phyloP scores from a whole-genome alignment of 148 eudicot genomes.

The Rhododendron griersonianum region DNA sequence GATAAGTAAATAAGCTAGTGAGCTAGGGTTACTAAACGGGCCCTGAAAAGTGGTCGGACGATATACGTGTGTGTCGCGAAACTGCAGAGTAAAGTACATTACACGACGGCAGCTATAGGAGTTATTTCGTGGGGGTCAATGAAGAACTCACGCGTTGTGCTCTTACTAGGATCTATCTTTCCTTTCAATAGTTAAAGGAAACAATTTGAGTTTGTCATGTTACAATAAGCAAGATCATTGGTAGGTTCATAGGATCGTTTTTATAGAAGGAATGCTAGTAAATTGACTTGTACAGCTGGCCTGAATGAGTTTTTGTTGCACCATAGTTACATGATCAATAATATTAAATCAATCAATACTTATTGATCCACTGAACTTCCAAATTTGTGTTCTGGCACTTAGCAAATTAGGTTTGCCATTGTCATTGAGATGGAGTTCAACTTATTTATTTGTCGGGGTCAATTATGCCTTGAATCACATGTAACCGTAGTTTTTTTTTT shows the following conservation, averaged over 20 bases:
- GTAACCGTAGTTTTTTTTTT: neutral
- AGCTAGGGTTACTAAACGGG: neutral
- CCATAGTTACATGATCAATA: neutral
- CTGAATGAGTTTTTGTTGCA: neutral
- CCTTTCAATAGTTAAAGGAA: neutral
- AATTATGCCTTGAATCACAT: neutral
- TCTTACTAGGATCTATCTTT: too few relatives aligned
- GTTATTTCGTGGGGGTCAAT: neutral
- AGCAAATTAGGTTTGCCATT: neutral
- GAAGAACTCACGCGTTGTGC: neutral
- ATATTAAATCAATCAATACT: neutral
- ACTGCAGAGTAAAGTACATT: neutral
- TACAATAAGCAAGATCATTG: neutral
- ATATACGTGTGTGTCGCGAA: neutral
- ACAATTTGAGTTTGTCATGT: neutral
- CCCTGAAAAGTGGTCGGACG: neutral
- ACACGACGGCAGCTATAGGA: neutral
- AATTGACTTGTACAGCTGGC: neutral
- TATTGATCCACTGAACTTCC: neutral
- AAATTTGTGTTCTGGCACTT: neutral
- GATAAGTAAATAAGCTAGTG: neutral
- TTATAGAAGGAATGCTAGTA: neutral
- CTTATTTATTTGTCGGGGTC: neutral
- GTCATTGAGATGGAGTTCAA: neutral
- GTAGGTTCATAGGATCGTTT: neutral